phyloP scores from a whole-genome alignment of 2,329 filamentous ascomycete species.

The Clarireedia paspali region DNA sequence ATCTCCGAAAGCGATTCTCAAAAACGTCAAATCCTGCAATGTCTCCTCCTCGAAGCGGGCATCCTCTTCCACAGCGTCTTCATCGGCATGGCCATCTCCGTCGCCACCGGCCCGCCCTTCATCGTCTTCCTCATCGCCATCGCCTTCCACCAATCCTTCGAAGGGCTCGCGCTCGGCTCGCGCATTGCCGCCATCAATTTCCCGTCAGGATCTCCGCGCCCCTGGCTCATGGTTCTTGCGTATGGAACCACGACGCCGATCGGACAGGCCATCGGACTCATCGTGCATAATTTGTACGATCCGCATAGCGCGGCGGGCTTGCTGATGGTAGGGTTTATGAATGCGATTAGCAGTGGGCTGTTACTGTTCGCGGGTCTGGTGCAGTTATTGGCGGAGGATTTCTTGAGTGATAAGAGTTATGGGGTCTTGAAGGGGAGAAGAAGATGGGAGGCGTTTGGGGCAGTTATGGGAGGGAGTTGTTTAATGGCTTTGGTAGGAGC shows the following conservation, averaged over 20 bases:
- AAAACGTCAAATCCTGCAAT: slow-evolving; percentile 65
- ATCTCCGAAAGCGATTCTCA: slow-evolving; percentile 44
- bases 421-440: slow-evolving; percentile 46
- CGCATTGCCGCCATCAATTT: slow-evolving; percentile 82
- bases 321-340: slow-evolving; percentile 80
- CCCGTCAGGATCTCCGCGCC: slow-evolving; percentile 61
- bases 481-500: slow-evolving; percentile 62
- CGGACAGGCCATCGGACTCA: slow-evolving; percentile 74
- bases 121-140: slow-evolving; percentile 75
- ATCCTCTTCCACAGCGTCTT: slow-evolving; percentile 83
- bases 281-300: slow-evolving; percentile 73
- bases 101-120: slow-evolving; percentile 72
- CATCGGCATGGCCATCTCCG: slow-evolving; percentile 79
- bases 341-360: slow-evolving; percentile 74
- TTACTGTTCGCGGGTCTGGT: slow-evolving; percentile 77
- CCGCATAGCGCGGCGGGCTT: slow-evolving; percentile 68
- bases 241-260: slow-evolving; percentile 73
- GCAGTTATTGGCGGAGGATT: slow-evolving; percentile 79
- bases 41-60: slow-evolving; percentile 71
- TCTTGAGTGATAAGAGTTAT: slow-evolving; percentile 65
- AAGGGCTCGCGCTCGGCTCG: slow-evolving; percentile 77
- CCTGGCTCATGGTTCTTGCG: slow-evolving; percentile 72
- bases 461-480: slow-evolving; percentile 50
- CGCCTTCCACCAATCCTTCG: slow-evolving; percentile 80
- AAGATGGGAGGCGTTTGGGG: slow-evolving; percentile 52